Base-by-base conservation (phyloP, 1,139 yeast genomes). In the Saccharomyces hybrid region DNA sequence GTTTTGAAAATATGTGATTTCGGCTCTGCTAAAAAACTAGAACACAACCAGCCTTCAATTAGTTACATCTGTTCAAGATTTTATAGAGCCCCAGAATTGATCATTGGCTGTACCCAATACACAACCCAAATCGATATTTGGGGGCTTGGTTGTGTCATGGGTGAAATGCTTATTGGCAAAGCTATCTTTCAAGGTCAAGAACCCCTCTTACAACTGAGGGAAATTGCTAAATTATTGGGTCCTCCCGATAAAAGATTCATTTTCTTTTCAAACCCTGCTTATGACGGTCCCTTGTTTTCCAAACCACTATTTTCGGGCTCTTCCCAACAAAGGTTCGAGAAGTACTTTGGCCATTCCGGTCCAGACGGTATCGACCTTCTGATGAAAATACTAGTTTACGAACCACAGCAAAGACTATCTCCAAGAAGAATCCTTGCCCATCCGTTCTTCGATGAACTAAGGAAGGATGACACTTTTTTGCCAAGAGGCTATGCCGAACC, bases 111-210 rank as follows among this genome's bases (percentile, higher is more conserved):
- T 64, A 80, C 86, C 47, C 75, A 81, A 52, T 87, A 87, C 66
- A 79, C 90, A 2, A 85, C 93, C 6, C 86, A 85, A 65, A 86
- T 87, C 57, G 95, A 87, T 68, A 82, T 86, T 57, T 87, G 95
- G 95, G 93, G 93, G 1, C 75, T 86, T 55, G 95, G 95, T 1
- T 87, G 95, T 75, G 93, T 86, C 8, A 75, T 86, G 60, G 93
- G 93, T 19, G 95, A 87, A 70, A 86, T 87, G 91, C 78, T 85
- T 60, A 76, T 86, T 64, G 91, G 93, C 32, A 84, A 82, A 67
- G 89, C 93, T 3, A 84, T 87, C 24, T 87, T 87, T 73, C 93
- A 86, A 72, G 95, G 95, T 53, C 84, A 81, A 63, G 83, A 84
- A 53, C 88, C 91, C 12, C 79, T 84, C 66, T 72, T 84, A 53